phyloP scores from a whole-genome alignment of 768 basidiomycete genomes.

The Tremella fuciformis region DNA sequence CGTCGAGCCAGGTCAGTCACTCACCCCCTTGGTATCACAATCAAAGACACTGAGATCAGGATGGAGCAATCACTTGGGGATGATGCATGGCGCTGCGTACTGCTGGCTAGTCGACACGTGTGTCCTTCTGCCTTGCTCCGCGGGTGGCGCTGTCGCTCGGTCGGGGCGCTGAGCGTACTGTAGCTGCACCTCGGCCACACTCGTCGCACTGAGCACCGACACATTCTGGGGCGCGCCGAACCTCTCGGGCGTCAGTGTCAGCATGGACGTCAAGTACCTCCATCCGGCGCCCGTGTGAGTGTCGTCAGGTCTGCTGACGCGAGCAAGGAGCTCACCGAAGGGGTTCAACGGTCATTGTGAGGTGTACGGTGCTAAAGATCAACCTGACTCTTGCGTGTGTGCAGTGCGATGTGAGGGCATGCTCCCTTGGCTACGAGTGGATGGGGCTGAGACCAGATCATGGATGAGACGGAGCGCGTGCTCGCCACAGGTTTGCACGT shows the following conservation, averaged over 20 bases:
- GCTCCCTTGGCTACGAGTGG: too few species aligned
- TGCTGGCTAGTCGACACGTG: conserved; percentile 40
- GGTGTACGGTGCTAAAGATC: conserved; percentile 21
- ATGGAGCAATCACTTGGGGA: conserved; percentile 30
- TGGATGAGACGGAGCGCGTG: conserved; percentile 19
- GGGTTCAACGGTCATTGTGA: conserved; percentile 17
- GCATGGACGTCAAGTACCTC: conserved; percentile 32
- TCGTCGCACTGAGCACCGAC: conserved; percentile 30
- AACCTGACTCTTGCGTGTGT: conserved; percentile 19
- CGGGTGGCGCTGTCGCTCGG: too few species aligned
- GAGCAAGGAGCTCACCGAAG: not conserved
- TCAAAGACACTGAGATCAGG: conserved; percentile 15
- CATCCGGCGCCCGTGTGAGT: conserved; percentile 31
- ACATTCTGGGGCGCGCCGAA: conserved; percentile 42
- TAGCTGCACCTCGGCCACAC: conserved; percentile 37
- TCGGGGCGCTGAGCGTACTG: not conserved
- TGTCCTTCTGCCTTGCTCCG: conserved; percentile 6
- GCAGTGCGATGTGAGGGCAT: conserved; percentile 30
- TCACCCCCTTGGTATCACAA: not conserved
- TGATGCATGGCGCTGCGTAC: conserved; percentile 34
- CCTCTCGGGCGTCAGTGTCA: conserved; percentile 26
- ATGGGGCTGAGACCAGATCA: conserved; percentile 18
- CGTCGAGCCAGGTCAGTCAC: conserved; percentile 21
- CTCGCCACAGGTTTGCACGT: conserved; percentile 23
- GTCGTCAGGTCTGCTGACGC: not conserved